These are phyloP conservation scores for Triglochin maritima DNA, from an alignment of 106 monocot genomes.

Conservation along the genomic window DNA sequence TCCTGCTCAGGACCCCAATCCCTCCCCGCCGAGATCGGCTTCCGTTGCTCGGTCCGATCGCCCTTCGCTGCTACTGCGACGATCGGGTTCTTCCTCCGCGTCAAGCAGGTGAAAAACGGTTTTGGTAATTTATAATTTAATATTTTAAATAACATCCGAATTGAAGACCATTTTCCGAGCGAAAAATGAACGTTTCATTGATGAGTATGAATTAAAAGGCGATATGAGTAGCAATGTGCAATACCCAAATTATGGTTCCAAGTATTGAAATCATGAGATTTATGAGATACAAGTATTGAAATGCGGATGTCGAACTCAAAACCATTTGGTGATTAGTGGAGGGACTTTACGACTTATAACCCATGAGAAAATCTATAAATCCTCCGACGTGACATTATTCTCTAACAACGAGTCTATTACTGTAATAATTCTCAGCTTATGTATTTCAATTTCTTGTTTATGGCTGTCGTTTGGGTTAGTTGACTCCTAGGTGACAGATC, in stretches of 20 bases:
- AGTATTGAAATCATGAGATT: background rate
- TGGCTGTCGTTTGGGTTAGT: too few relatives aligned
- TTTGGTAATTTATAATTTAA: background rate
- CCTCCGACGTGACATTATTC: too few relatives aligned
- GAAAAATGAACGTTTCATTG: background rate
- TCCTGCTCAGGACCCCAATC: background rate
- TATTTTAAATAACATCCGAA: background rate
- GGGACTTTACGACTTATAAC: too few relatives aligned
- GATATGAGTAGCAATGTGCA: background rate
- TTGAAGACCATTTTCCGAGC: background rate
- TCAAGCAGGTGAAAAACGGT: background rate
- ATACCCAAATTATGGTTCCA: background rate
- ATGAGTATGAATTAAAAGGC: background rate
- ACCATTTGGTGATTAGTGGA: too few relatives aligned
- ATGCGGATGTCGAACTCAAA: too few relatives aligned
- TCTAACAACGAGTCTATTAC: too few relatives aligned
- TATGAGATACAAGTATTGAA: too few relatives aligned
- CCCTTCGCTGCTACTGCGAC: slow-evolving; percentile 1
- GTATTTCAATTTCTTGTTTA: too few relatives aligned
- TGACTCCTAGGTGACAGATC: too few relatives aligned
- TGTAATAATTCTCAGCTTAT: too few relatives aligned
- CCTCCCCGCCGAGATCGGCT: background rate
- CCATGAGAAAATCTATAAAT: too few relatives aligned
- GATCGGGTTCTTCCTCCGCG: background rate
- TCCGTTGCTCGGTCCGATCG: background rate